These are phyloP conservation scores for Penicillium italicum DNA, from an alignment of 2,329 filamentous ascomycete species.

Conservation along the genomic window DNA sequence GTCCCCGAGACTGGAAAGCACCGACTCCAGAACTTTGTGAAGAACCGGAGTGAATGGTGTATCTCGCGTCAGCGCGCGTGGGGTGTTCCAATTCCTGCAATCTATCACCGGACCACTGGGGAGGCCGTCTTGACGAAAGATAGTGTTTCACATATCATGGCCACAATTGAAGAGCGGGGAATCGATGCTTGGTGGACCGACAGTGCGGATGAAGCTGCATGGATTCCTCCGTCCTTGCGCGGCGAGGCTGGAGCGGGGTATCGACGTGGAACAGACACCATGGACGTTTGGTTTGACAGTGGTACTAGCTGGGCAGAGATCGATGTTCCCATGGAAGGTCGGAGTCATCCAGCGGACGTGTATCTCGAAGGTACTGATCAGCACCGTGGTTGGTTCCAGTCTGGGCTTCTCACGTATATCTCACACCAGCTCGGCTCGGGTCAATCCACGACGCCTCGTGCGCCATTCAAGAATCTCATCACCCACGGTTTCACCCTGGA, in stretches of 20 bases:
- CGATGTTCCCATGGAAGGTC: conserved; percentile 30
- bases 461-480: conserved; percentile 85
- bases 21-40: conserved; percentile 79
- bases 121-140: conserved; percentile 74
- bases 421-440: conserved; percentile 51
- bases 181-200: conserved; percentile 97
- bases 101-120: conserved; percentile 68
- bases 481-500: conserved; percentile 96
- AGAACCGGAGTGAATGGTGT: conserved; percentile 91
- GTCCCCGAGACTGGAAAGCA: conserved; percentile 70
- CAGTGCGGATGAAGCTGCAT: conserved; percentile 66
- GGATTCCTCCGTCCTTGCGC: conserved; percentile 66
- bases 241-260: conserved; percentile 49
- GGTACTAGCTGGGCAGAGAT: conserved; percentile 81
- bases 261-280: conserved; percentile 81
- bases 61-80: conserved; percentile 93
- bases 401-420: conserved; percentile 81
- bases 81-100: conserved; percentile 92
- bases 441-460: conserved; percentile 35
- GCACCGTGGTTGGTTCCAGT: conserved; percentile 98
- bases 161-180: conserved; percentile 69
- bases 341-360: conserved; percentile 62
- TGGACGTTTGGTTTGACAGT: conserved; percentile 99
- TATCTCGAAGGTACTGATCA: conserved; percentile 95
- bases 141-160: conserved; percentile 80